Evolutionary conservation across 148 eudicot genomes (phyloP).

Genomic region (Amaranthus palmeri): DNA sequence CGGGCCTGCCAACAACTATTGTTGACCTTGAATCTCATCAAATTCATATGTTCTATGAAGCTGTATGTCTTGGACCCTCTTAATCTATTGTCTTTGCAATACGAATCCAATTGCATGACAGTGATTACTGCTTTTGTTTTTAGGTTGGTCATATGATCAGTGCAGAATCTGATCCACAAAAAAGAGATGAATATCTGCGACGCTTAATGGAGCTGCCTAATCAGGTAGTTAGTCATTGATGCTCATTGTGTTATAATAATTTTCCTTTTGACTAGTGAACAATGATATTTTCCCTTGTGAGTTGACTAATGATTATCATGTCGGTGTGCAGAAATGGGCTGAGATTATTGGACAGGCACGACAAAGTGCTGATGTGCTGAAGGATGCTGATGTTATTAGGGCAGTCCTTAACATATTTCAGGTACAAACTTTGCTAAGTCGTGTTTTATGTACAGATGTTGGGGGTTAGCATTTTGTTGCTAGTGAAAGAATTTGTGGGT

Average conservation of each 20-base stretch:
- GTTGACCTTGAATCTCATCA: constrained; percentile 90
- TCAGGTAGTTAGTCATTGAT: constrained; percentile 45
- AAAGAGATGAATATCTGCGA: constrained; percentile 78
- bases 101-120: neutral
- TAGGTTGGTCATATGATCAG: constrained; percentile 98
- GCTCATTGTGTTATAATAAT: neutral
- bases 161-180: constrained; percentile 85
- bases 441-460: neutral
- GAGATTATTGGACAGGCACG: constrained; percentile 98
- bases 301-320: constrained; percentile 13
- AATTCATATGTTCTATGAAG: constrained; percentile 91
- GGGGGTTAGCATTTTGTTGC: neutral
- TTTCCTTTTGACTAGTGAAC: neutral
- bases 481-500: neutral
- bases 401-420: constrained; percentile 95
- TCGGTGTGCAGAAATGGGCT: constrained; percentile 74
- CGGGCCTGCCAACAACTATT: constrained; percentile 80
- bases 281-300: neutral
- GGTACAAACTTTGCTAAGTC: constrained; percentile 33
- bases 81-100: neutral
- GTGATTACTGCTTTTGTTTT: neutral
- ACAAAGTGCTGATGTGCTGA: constrained; percentile 77
- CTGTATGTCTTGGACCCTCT: constrained; percentile 46
- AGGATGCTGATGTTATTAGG: constrained; percentile 76
- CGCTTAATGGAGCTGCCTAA: constrained; percentile 96